Base-by-base conservation (phyloP, 805 yeast genomes). In the Ogataea siamensis region DNA sequence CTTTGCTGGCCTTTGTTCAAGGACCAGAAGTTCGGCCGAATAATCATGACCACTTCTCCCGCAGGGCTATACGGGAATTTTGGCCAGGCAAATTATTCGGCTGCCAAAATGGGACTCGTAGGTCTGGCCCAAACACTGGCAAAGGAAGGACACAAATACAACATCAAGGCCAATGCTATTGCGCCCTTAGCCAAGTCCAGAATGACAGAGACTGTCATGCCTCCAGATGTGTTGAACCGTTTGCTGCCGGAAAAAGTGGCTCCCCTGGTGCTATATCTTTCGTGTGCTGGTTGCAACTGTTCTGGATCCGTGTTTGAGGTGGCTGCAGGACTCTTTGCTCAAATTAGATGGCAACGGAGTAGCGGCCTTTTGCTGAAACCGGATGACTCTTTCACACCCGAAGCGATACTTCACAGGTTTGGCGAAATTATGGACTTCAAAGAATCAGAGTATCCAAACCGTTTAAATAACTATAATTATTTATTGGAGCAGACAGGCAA, bases 61-160 rank as follows among this genome's bases (percentile, higher is more conserved):
- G 98, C 98, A 23, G 99, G 99, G 15, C 72, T 91, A 49, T 91
- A 83, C 61, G 99, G 99, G 46, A 88, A 88, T 67, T 91, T 89
- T 66, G 99, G 99, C 34, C 99, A 91, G 67, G 78, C 95, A 27
- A 91, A 91, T 67, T 91, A 91, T 66, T 80, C 96, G 1, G 89
- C 96, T 19, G 97, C 96, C 15, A 91, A 91, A 64, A 68, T 85
- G 46, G 98, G 86, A 12, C 68, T 88, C 37, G 85, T 91, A 40
- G 98, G 97, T 8, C 78, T 91, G 53, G 83, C 95, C 32, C 96
- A 91, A 64, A 88, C 97, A 7, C 75, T 89, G 57, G 95, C 97
- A 17, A 89, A 87, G 67, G 99, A 91, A 66, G 99, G 99, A 50
- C 75, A 62, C 36, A 86, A 74, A 58, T 78, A 84, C 68, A 87